Evolutionary conservation across 23 red algal genomes (phyloP), one percentile per base, ranked within the genome.

Genomic region (Cyanidioschyzon merolae): DNA sequence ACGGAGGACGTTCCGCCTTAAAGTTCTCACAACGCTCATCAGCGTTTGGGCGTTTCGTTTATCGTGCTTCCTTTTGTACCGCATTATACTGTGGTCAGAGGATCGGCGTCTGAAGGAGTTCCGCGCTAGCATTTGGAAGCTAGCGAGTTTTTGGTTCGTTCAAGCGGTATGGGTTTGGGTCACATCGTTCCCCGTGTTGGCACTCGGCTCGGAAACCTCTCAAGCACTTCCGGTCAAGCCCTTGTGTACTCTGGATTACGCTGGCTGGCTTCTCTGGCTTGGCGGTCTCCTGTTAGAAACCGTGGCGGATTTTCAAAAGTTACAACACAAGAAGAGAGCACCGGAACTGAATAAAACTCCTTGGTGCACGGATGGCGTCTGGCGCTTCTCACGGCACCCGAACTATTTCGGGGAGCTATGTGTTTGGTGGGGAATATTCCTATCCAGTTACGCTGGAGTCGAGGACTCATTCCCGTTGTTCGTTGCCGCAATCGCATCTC

Each of bases 361-460:
- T 37, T 98, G 88, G 88, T 89, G 85, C 17, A 80, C 88, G 71
- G 54, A 68, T 1, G 94, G 88, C 2, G 80, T 91, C 0, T 98
- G 94, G 94, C 82, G 58, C 26, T 90, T 80, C 79, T 89, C 83
- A 35, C 77, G 88, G 38, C 88, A 98, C 74, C 94, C 94, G 75
- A 98, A 98, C 68, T 98, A 89, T 37, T 98, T 98, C 82, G 94
- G 88, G 0, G 94, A 98, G 63, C 84, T 91, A 68, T 37, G 88
- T 2, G 57, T 91, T n/a, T 98, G 94, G 94, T 85, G 83, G 78
- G 88, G 88, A 0, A 51, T 91, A 25, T 98, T 86, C 68, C 67
- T 89, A 27, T 77, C 86, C 17, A 32, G 63, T 27, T 32, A 25
- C 29, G 75, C 79, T 25, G 80, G 58, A 34, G 57, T 89, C 21